Conservation (phyloP, 2,329 filamentous ascomycete species). For the Cercospora zeina region DNA sequence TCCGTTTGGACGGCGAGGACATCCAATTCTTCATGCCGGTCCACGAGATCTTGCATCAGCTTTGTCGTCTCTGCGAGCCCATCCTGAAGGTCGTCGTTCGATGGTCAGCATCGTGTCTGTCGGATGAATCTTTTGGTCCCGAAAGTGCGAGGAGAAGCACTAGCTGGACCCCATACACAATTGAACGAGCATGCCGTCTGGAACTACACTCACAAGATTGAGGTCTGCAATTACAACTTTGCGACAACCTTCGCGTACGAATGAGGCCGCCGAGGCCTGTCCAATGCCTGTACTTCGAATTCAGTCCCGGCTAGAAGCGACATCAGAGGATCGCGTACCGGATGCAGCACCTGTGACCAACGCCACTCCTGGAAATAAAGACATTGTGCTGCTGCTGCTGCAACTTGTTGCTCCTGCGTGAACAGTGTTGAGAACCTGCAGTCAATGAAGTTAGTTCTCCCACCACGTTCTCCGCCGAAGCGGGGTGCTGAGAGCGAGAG, state of each 20-base stretch:
- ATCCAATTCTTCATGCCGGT: constrained; percentile 24
- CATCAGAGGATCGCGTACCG: constrained; percentile 27
- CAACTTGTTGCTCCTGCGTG: not conserved
- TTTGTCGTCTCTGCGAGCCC: constrained; percentile 42
- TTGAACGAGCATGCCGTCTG: not conserved
- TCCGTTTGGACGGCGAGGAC: constrained; percentile 41
- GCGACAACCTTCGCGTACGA: constrained; percentile 49
- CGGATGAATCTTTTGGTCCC: not conserved
- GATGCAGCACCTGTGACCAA: constrained; percentile 41
- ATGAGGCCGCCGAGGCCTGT: constrained; percentile 47
- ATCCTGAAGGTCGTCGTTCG: constrained; percentile 1
- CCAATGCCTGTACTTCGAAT: constrained; percentile 44
- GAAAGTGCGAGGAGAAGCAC: not conserved
- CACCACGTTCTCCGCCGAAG: constrained; percentile 8
- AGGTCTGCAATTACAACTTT: constrained; percentile 48
- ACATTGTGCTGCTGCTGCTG: constrained; percentile 18
- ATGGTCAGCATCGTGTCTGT: not conserved
- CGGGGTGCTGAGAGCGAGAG: constrained; percentile 11
- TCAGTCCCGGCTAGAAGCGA: constrained; percentile 11
- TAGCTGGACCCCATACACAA: not conserved
- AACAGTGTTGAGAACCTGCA: not conserved
- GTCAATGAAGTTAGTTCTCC: not conserved
- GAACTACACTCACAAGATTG: constrained; percentile 27
- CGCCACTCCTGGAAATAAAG: constrained; percentile 39
- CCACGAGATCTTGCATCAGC: constrained; percentile 35